Base-by-base conservation (phyloP, 2,329 filamentous ascomycete species). In the Atkinsonella hypoxylon region DNA sequence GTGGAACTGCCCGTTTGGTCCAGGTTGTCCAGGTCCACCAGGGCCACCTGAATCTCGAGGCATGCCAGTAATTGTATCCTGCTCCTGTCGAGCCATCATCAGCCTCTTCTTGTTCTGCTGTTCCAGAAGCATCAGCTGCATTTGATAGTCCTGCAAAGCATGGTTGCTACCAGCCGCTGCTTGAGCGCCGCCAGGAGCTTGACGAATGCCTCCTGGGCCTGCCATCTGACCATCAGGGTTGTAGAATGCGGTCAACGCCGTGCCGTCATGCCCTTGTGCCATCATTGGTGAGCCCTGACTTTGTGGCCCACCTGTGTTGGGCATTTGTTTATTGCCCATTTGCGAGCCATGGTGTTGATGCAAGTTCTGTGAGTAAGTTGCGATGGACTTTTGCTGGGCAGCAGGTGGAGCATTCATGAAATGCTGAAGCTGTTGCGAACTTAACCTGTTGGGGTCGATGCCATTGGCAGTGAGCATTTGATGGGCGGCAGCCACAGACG, bases 31-130 rank as follows among this genome's bases (percentile, higher is more conserved):
- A 50, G 74, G 73, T 32, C 71, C 74, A 49, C 72, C 70, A 20
- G 74, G 73, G 31, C 32, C 48, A 10, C 73, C 73, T 22, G 75
- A 77, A 47, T 66, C 74, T 56, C 76, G 70, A 38, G 73, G 70
- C 56, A 75, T 72, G 20, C 67, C 71, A 40, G 71, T 70, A 53
- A 72, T 70, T 47, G 70, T 75, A 53, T 90, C 87, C 65, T 91
- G 86, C 63, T 89, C 81, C 62, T 83, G 85, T 17, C 87, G 81
- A 38, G 87, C 87, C 85, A 89, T 89, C 74, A 89, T 82, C 46
- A 91, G 74, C 17, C 87, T 76, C 68, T 89, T 90, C 74, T 90
- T 91, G 60, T 91, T 91, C 68, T 91, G 86, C 67, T 90, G 87
- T 67, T 91, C 87, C 15, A 91, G 76, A 47, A 90, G 70, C 87